Base-by-base conservation (phyloP, 2,329 filamentous ascomycete species). In the Ceratocystis variospora region DNA sequence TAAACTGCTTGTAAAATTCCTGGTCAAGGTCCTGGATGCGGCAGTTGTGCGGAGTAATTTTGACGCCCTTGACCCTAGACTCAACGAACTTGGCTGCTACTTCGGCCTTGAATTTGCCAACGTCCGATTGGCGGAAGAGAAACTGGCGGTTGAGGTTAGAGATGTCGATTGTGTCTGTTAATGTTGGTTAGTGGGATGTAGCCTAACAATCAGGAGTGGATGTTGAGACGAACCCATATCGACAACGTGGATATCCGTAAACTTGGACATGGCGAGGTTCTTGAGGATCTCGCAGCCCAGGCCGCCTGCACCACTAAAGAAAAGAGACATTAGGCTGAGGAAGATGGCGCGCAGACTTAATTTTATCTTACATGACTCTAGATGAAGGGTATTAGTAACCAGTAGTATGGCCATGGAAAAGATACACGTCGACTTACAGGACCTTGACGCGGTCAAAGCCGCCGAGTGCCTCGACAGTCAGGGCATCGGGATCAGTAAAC, bases 81-180 rank as follows among this genome's bases (percentile, higher is more conserved):
- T 96, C 88, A 53, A 99, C 93, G 72, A 97, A 97, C 10, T 83
- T 83, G 7, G 94, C 94, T 2, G 94, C 94, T 55, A 96, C 89
- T 73, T 94, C 90, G 62, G 95, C 94, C 77, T 99, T 99, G 71
- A 83, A 89, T 72, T 90, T 93, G 46, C 95, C 94, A 33, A 99
- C 93, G 74, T 99, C 94, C 68, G 85, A 80, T 71, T 92, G 83
- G 25, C 94, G 89, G 77, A 99, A 99, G 68, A 99, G 84, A 73
- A 99, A 99, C 73, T 99, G 94, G 53, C 94, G 88, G 76, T 99
- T 99, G 25, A 99, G 82, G 75, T 99, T 99, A 63, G 92, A 96
- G 68, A 99, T 93, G 73, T 99, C 94, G 75, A 99, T 99, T 0
- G 93, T 99, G 76, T 99, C 91, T 90, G 70, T 55, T 57, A 5